Conservation (phyloP, 2,329 filamentous ascomycete species). For the Trichoderma sp. region DNA sequence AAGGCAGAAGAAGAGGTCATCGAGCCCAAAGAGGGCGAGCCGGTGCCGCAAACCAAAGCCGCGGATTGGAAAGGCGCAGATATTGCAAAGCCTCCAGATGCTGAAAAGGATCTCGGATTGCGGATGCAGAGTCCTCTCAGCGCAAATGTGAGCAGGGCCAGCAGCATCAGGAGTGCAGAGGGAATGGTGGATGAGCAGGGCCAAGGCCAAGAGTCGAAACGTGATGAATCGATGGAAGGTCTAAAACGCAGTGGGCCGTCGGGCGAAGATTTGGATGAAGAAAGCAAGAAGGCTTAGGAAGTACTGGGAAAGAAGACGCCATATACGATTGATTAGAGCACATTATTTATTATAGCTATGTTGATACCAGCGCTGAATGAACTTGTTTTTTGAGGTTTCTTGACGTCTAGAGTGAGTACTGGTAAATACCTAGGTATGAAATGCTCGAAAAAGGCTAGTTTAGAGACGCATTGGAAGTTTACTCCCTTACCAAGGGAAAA, state of each 20-base stretch:
- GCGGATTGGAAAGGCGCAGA: slow-evolving; percentile 75
- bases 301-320: neutral
- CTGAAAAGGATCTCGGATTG: slow-evolving; percentile 69
- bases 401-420: too few species aligned
- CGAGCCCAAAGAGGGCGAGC: slow-evolving; percentile 68
- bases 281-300: slow-evolving; percentile 1
- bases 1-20: slow-evolving; percentile 46
- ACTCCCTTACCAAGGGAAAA: neutral
- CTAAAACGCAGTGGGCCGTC: slow-evolving; percentile 44
- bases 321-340: neutral
- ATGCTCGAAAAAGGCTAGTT: neutral
- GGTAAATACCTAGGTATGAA: too few species aligned
- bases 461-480: neutral
- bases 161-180: slow-evolving; percentile 60
- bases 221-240: slow-evolving; percentile 37
- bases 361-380: slow-evolving; percentile 9
- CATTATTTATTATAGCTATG: neutral
- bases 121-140: slow-evolving; percentile 67
- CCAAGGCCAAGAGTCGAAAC: slow-evolving; percentile 22
- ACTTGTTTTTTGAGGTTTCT: neutral
- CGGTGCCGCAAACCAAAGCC: slow-evolving; percentile 69
- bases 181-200: slow-evolving; percentile 15
- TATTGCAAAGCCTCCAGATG: slow-evolving; percentile 46
- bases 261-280: slow-evolving; percentile 39
- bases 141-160: slow-evolving; percentile 71